Percentiles rank a stretch among this genome's conserved stretches.
Evolutionary conservation across 352 stramenopile species (phyloP).

Genomic region (Phytophthora hybrid): DNA sequence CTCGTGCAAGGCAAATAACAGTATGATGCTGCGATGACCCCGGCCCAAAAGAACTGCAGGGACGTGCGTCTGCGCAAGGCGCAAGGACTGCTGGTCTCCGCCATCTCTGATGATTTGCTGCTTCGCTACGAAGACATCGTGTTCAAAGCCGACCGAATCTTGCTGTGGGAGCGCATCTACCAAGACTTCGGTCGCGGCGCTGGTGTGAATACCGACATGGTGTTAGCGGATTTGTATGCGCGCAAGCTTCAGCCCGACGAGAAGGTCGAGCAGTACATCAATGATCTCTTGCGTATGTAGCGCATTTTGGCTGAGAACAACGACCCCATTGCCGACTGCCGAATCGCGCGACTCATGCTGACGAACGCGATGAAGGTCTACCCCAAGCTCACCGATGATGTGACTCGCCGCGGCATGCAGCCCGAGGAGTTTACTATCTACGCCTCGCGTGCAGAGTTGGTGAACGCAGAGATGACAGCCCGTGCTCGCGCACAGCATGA

Average conservation of each 20-base stretch:
- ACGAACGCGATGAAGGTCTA: constrained; percentile 11
- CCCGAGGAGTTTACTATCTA: not conserved
- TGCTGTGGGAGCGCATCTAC: not conserved
- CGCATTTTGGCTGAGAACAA: constrained; percentile 11
- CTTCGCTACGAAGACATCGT: not conserved
- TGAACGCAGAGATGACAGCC: not conserved
- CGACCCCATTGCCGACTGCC: constrained; percentile 1
- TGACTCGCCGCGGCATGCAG: not conserved
- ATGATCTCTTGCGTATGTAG: constrained; percentile 9
- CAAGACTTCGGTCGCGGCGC: not conserved
- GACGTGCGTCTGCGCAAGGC: not conserved
- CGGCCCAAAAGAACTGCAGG: not conserved
- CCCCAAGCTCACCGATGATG: constrained; percentile 5
- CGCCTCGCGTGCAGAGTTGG: not conserved
- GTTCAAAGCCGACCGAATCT: not conserved
- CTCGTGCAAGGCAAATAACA: not conserved
- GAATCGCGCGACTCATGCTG: constrained; percentile 1
- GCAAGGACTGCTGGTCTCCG: not conserved
- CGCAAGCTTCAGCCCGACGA: not conserved
- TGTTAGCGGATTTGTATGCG: not conserved
- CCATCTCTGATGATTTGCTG: not conserved
- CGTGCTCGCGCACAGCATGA: not conserved
- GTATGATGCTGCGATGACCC: not conserved
- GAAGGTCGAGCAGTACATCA: constrained; percentile 1
- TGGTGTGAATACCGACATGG: not conserved